phyloP scores from a whole-genome alignment of 106 monocot species.

The Apostasia ramifera region DNA sequence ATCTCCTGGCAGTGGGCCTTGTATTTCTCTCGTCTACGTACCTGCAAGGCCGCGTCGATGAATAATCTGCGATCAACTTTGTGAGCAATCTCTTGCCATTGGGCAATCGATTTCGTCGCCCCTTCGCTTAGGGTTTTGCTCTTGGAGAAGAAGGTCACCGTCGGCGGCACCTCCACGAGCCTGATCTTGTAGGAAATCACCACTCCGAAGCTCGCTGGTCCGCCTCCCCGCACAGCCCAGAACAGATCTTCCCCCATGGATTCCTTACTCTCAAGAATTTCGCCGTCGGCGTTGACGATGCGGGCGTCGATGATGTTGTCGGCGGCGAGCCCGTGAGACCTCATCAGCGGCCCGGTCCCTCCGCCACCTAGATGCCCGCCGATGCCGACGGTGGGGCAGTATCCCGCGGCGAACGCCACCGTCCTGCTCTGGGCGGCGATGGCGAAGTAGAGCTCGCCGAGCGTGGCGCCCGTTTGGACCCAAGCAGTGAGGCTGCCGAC shows the following conservation, averaged over 20 bases:
- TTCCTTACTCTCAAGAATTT: slow-evolving; percentile 15
- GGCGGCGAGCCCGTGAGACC: slow-evolving; percentile 26
- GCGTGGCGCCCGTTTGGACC: slow-evolving; percentile 35
- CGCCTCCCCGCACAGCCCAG: slow-evolving; percentile 58
- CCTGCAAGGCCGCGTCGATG: slow-evolving; percentile 10
- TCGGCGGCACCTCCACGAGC: slow-evolving; percentile 24
- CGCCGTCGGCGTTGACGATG: slow-evolving; percentile 26
- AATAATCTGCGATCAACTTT: slow-evolving; percentile 20
- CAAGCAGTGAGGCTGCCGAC: slow-evolving; percentile 4
- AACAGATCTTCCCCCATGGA: slow-evolving; percentile 62
- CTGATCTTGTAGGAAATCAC: slow-evolving; percentile 34
- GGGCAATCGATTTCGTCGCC: slow-evolving; percentile 16
- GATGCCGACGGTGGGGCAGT: slow-evolving; percentile 36
- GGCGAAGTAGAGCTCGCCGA: slow-evolving; percentile 40
- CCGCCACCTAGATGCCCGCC: slow-evolving; percentile 50
- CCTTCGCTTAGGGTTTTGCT: slow-evolving; percentile 4
- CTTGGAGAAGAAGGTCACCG: slow-evolving; percentile 22
- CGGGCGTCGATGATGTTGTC: slow-evolving; percentile 37
- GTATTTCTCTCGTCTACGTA: neutral
- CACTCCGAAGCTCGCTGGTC: slow-evolving; percentile 38
- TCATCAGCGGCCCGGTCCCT: slow-evolving; percentile 28
- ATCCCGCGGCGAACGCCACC: slow-evolving; percentile 28
- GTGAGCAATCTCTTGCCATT: slow-evolving; percentile 38
- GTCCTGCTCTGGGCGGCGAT: slow-evolving; percentile 17
- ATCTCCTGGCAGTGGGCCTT: no score